These are phyloP conservation scores for Septoria linicola DNA, from an alignment of 2,329 filamentous ascomycete species.

Conservation along the genomic window DNA sequence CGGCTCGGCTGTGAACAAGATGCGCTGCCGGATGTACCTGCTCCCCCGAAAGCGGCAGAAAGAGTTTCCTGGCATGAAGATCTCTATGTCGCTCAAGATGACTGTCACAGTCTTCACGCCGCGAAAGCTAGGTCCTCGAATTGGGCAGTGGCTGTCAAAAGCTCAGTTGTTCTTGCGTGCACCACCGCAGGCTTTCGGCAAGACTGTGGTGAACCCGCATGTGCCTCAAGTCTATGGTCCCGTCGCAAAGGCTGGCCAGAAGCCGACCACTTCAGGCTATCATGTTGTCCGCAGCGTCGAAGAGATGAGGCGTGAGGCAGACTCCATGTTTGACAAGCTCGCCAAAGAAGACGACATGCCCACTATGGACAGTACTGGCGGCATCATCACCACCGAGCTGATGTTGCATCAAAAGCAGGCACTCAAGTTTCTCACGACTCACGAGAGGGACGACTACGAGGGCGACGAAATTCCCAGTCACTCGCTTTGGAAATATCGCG, in stretches of 20 bases:
- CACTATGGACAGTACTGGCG: slow-evolving; percentile 63
- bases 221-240: slow-evolving; percentile 41
- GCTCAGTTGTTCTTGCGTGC: slow-evolving; percentile 65
- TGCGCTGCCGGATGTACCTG: slow-evolving; percentile 73
- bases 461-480: slow-evolving; percentile 55
- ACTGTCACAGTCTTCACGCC: slow-evolving; percentile 80
- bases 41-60: slow-evolving; percentile 62
- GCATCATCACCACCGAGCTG: slow-evolving; percentile 64
- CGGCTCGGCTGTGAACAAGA: slow-evolving; percentile 53
- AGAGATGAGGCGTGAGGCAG: slow-evolving; percentile 80
- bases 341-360: slow-evolving; percentile 73
- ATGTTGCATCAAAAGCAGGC: slow-evolving; percentile 88
- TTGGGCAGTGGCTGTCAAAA: slow-evolving; percentile 68
- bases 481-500: slow-evolving; percentile 73
- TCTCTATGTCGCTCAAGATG: slow-evolving; percentile 62
- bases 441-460: slow-evolving; percentile 65
- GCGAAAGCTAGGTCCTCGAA: slow-evolving; percentile 59
- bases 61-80: slow-evolving; percentile 64
- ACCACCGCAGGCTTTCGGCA: slow-evolving; percentile 66
- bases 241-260: not conserved
- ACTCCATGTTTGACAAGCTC: slow-evolving; percentile 84
- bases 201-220: slow-evolving; percentile 77
- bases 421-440: slow-evolving; percentile 77
- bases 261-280: slow-evolving; percentile 29
- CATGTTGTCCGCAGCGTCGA: slow-evolving; percentile 67